Base-by-base conservation (phyloP, 768 basidiomycete species). In the Macrolepiota dolichaula region DNA sequence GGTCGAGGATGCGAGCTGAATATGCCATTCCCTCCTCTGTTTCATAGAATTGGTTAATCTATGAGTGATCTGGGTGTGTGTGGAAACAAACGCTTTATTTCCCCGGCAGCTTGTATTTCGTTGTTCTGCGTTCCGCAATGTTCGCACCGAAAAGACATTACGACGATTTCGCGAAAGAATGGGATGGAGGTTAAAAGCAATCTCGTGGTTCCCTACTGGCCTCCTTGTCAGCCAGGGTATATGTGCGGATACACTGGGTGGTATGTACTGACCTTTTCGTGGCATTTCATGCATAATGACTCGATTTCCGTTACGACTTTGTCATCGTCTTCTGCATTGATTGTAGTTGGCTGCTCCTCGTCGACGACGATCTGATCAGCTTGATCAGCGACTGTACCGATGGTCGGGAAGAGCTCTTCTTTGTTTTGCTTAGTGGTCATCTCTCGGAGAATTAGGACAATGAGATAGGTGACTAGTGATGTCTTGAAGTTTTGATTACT, bases 111-210 rank as follows among this genome's bases (percentile, higher is more conserved):
- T 68, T 98, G 94, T 49, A 96, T 88, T 75, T 98, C 96, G 71
- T 96, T 99, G 74, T 99, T 98, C 42, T 81, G 72, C 64, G 80
- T 74, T 9, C 94, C 95, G 67, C 97, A 99, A 68, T 94, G 88
- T 60, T 96, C 93, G 71, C 97, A 99, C 59, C 89, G 84, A 78
- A 99, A 99, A 40, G 94, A 96, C 87, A 96, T 94, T 62, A 98
- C 85, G 64, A 99, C 91, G 55, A 98, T 88, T 72, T 99, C 93
- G 49, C 85, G 81, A 79, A 98, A 98, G 79, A 87, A 98, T 0
- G 97, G 97, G 52, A 99, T 99, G 2, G 88, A 86, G 0, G 96
- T 98, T 52, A 99, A 78, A 67, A 99, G 84, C 67, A 99, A 74
- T 46, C 94, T 79, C 0, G 97, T 99, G 12, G 79, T 77, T 35